Evolutionary conservation across 768 basidiomycete species (phyloP), one percentile per base, ranked within the genome.

Genomic region (Sporobolomyces pararoseus): DNA sequence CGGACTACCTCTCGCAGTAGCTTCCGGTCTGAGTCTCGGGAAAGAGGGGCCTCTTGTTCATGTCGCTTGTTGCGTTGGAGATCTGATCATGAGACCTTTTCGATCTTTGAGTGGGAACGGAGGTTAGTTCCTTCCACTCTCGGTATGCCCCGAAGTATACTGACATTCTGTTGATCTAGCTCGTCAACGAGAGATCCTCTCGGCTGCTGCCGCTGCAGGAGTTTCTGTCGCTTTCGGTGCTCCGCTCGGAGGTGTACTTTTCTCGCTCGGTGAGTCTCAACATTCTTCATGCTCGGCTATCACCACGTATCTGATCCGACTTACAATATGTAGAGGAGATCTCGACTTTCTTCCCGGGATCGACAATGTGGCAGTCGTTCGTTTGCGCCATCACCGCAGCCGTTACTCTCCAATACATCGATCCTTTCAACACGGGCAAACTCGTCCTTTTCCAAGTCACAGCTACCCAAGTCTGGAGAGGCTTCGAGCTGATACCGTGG

Each of bases 181-280:
- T 9, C 96, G 97, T 77, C 85, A 91, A 58, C 87, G 96, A 54
- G 95, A 98, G 80, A 88, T 99, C 55, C 82, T 99, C 32, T 95
- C 92, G 70, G 96, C 96, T 16, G 93, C 95, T 27, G 90, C 92
- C 77, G 95, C 95, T 4, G 95, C 95, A 31, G 95, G 95, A 31
- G 93, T 99, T 12, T 90, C 95, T 10, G 93, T 97, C 31, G 93
- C 95, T 0, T 97, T 97, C 77, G 95, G 95, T 55, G 93, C 95
- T 0, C 95, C 95, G 1, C 90, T 99, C 53, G 95, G 81, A 32
- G 91, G 92, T 17, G 91, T 90, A 1, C 78, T 95, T 60, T 95
- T 95, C 79, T 91, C 91, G 72, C 80, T 97, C 73, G 95, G 73
- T 74, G 2, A 37, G 69, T 16, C 46, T 16, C 46, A 42, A 10